Evolutionary conservation across 2,329 filamentous ascomycete species (phyloP), one percentile per base, ranked within the genome.

Genomic region (Verticillium longisporum): DNA sequence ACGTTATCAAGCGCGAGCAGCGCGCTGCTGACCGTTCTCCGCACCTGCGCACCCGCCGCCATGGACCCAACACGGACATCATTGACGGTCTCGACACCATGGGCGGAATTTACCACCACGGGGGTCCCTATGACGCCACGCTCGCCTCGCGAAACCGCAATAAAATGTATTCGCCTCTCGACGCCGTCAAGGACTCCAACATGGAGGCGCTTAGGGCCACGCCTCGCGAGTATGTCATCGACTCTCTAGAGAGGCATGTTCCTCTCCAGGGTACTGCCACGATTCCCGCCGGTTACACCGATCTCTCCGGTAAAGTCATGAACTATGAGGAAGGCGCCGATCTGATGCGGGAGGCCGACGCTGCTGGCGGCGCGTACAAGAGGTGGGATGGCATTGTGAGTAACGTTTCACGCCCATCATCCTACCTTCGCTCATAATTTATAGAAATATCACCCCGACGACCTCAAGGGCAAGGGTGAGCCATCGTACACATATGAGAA

Each of bases 61-160:
- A 82, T 68, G 79, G 87, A 68, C 81, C 88, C 15, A 84, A 87
- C 32, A 83, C 91, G 1, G 93, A 98, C 72, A 80, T 82, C 9
- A 95, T 98, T 68, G 94, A 97, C 72, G 78, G 80, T 5, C 84
- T 98, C 1, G 94, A 97, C 71, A 81, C 83, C n/a, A 73, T 81
- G 50, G 83, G 84, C 58, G 82, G 81, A 18, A 76, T 82, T 2
- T 97, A 96, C 74, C 94, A 97, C 73, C 94, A 98, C 69, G 91
- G 89, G 65, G 93, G 94, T 0, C 94, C 94, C 0, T 98, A 90
- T 68, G 94, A 98, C 71, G 91, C 93, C 10, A 89, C 91, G 2
- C 80, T 91, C 59, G 79, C 88, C 1, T 85, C 89, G 13, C 84
- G 91, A 56, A 97, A 97, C 75, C 80, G 77, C 4, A 80, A 86